Conservation (phyloP, 306 rosid species). For the Senna siamea region DNA sequence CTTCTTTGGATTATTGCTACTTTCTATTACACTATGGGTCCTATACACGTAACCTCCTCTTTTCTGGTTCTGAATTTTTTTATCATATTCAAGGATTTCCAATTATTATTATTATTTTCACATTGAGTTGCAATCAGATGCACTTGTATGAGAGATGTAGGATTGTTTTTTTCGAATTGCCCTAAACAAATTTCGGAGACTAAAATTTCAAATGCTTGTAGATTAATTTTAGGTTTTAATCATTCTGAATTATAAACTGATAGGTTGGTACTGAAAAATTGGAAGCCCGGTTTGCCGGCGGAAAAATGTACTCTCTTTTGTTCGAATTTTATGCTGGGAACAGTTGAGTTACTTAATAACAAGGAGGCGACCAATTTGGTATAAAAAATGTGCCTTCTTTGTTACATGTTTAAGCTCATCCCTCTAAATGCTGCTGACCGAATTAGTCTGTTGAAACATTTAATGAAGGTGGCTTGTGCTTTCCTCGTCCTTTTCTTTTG, state of each 20-base stretch:
- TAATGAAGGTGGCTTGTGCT: background rate
- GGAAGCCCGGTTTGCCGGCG: background rate
- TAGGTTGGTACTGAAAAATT: background rate
- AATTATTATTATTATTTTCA: background rate
- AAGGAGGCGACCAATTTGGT: background rate
- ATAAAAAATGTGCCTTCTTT: background rate
- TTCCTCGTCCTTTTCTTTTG: background rate
- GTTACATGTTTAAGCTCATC: background rate
- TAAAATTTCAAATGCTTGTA: background rate
- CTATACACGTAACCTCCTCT: constrained; percentile 60
- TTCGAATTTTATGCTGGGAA: background rate
- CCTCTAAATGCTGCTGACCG: background rate
- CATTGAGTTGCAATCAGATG: background rate
- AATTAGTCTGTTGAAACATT: background rate
- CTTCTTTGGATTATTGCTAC: constrained; percentile 54
- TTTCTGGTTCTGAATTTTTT: constrained; percentile 23
- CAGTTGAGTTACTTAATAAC: background rate
- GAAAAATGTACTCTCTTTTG: background rate
- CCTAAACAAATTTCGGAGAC: background rate
- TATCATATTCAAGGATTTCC: background rate
- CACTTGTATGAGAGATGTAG: constrained; percentile 5
- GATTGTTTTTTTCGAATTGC: background rate
- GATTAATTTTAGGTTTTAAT: constrained; percentile 10
- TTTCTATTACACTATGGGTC: constrained; percentile 55
- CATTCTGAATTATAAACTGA: background rate